Conservation (phyloP, 176 grass and related monocot species). For the Oryza brachyantha region DNA sequence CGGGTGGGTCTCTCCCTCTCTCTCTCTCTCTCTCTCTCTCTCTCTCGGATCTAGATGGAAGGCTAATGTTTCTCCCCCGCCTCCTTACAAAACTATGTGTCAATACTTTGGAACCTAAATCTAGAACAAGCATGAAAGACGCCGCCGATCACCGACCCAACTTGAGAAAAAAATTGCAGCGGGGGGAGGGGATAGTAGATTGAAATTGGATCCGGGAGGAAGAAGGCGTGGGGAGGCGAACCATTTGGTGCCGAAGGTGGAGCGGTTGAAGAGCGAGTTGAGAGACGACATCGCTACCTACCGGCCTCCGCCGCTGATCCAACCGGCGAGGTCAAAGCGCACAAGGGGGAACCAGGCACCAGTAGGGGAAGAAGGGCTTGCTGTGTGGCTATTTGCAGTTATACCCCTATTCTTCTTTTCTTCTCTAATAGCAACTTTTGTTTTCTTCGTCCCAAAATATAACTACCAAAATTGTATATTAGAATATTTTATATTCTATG, state of each 20-base stretch:
- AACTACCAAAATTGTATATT: no score
- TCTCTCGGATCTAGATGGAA: not conserved
- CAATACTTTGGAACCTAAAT: slow-evolving; percentile 1
- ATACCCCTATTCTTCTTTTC: not conserved
- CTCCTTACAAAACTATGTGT: not conserved
- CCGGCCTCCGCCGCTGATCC: slow-evolving; percentile 20
- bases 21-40: not conserved
- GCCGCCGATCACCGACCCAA: not conserved
- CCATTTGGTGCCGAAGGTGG: slow-evolving; percentile 63
- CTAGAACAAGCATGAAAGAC: slow-evolving; percentile 15
- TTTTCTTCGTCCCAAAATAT: no score
- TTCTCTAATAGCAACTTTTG: no score
- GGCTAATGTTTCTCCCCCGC: not conserved
- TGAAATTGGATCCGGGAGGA: slow-evolving; percentile 1
- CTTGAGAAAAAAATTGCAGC: slow-evolving; percentile 1
- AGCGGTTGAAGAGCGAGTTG: slow-evolving; percentile 61
- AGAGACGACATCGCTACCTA: slow-evolving; percentile 36
- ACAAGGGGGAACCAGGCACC: not conserved
- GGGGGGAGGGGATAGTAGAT: not conserved
- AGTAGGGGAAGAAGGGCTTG: not conserved
- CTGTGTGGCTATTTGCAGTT: slow-evolving; percentile 6
- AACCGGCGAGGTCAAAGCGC: slow-evolving; percentile 11
- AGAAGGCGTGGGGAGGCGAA: slow-evolving; percentile 3
- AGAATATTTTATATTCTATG: no score
- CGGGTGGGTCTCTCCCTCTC: not conserved